Evolutionary conservation across 2,329 filamentous ascomycete species (phyloP), one percentile per base, ranked within the genome.

Genomic region (Microcyclospora tardicrescens): DNA sequence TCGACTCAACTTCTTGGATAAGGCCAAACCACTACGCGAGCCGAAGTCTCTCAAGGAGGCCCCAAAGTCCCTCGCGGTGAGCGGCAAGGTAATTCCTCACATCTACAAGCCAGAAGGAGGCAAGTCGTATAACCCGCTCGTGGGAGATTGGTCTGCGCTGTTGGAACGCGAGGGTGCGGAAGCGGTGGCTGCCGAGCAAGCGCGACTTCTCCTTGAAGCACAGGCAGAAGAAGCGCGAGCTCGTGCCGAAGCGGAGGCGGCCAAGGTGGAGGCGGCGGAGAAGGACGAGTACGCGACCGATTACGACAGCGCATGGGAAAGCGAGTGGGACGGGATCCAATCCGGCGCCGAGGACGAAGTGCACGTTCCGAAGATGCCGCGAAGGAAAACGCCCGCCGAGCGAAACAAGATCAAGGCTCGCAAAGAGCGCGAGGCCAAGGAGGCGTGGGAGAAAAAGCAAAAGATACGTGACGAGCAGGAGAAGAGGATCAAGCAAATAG

Each of bases 111-210:
- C 91, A 1, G 72, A 77, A 6, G 84, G 80, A 12, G 86, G 84
- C 42, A 84, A 80, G 60, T 93, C 84, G 52, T 98, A 98, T 66
- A 98, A 98, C 59, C 91, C 91, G 0, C 67, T 75, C 5, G 93
- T 93, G 51, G 73, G 77, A 46, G 86, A 94, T 46, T 98, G 93
- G 71, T 80, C 87, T 51, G 71, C 75, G 8, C 74, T 89, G 12
- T 66, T 94, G 33, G 71, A 73, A 14, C 69, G 75, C 32, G 84
- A 93, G 61, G 82, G 84, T 34, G 72, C 79, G 40, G 84, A 83
- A 61, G 87, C 81, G 11, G 68, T 95, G 2, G 81, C 80, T 46
- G 75, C 78, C 0, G 89, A 96, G 62, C 73, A 77, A 58, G 77
- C 81, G 59, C 79, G 86, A 5, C 61, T 89, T 5, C 72, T 68